Evolutionary conservation across 2,329 filamentous ascomycete genomes (phyloP).

Genomic region (Balansia obtecta): DNA sequence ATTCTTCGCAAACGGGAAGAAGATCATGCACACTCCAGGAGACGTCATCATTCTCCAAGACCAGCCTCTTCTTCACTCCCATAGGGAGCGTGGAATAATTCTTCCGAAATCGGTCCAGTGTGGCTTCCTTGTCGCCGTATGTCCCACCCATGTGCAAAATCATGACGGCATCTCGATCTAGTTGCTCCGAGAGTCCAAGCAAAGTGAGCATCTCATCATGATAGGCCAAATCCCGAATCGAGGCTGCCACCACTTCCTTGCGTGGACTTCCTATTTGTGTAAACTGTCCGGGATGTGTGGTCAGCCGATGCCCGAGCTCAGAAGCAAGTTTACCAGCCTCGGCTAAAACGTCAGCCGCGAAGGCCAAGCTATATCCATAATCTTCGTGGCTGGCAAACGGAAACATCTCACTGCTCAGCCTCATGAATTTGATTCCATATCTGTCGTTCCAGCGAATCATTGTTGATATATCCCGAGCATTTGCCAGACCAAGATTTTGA

Average conservation of each 20-base stretch:
- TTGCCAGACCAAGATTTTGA: constrained; percentile 65
- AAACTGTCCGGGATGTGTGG: constrained; percentile 85
- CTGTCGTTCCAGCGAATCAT: constrained; percentile 87
- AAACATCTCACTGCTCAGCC: constrained; percentile 92
- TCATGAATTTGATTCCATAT: constrained; percentile 85
- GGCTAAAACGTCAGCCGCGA: constrained; percentile 65
- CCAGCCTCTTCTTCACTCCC: constrained; percentile 65
- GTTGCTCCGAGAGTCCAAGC: constrained; percentile 63
- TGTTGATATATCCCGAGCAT: constrained; percentile 71
- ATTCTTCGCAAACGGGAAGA: constrained; percentile 77
- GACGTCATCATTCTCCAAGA: constrained; percentile 91
- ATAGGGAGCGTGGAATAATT: constrained; percentile 58
- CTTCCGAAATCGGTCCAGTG: constrained; percentile 62
- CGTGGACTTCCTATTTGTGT: constrained; percentile 83
- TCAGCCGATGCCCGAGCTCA: constrained; percentile 71
- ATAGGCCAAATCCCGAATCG: constrained; percentile 74
- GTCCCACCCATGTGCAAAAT: constrained; percentile 87
- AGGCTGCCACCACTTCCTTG: constrained; percentile 60
- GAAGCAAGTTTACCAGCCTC: constrained; percentile 67
- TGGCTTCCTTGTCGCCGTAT: constrained; percentile 75
- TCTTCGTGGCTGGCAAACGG: constrained; percentile 84
- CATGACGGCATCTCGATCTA: constrained; percentile 81
- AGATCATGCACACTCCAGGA: constrained; percentile 87
- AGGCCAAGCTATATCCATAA: constrained; percentile 76
- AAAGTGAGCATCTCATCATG: constrained; percentile 76